Percentiles rank a stretch among this genome's conserved stretches.
Conservation (phyloP, 768 basidiomycete genomes). For the Leucosporidium scottii region DNA sequence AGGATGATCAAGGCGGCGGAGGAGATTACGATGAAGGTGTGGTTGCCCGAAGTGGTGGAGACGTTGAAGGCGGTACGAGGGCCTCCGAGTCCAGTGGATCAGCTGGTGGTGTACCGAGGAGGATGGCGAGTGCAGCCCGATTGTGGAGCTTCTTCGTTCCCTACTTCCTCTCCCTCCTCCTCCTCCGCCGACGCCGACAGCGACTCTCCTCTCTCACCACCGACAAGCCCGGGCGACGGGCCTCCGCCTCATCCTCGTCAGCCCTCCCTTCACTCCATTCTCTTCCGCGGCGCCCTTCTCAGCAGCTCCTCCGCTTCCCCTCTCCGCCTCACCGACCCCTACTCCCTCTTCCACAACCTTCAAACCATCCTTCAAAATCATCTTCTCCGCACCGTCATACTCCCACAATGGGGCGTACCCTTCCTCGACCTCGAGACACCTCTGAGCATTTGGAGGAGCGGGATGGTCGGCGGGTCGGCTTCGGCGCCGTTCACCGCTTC, state of each 20-base stretch:
- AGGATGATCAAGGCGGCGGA: constrained; percentile 20
- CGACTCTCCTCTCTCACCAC: not conserved
- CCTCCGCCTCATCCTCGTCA: constrained; percentile 3
- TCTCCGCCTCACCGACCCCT: constrained; percentile 5
- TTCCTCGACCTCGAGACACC: constrained; percentile 36
- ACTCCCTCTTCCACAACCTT: constrained; percentile 33
- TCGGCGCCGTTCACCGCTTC: constrained; percentile 5
- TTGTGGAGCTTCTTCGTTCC: constrained; percentile 1
- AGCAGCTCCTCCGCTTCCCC: not conserved
- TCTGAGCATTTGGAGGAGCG: constrained; percentile 29
- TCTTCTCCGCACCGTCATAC: constrained; percentile 13
- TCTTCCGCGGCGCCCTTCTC: constrained; percentile 11
- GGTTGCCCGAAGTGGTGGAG: constrained; percentile 36
- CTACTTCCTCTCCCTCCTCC: not conserved
- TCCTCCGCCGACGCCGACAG: not conserved
- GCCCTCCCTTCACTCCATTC: constrained; percentile 14
- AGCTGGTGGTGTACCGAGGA: constrained; percentile 32
- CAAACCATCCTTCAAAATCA: constrained; percentile 34
- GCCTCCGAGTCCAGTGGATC: constrained; percentile 14
- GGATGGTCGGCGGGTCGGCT: constrained; percentile 28
- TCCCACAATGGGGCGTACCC: constrained; percentile 25
- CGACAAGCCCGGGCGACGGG: constrained; percentile 23
- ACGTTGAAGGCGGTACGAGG: constrained; percentile 16
- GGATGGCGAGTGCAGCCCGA: constrained; percentile 30
- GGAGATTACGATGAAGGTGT: constrained; percentile 23